Evolutionary conservation across 2,329 filamentous ascomycete species (phyloP), one percentile per base, ranked within the genome.

Genomic region (Microdochium paspali): DNA sequence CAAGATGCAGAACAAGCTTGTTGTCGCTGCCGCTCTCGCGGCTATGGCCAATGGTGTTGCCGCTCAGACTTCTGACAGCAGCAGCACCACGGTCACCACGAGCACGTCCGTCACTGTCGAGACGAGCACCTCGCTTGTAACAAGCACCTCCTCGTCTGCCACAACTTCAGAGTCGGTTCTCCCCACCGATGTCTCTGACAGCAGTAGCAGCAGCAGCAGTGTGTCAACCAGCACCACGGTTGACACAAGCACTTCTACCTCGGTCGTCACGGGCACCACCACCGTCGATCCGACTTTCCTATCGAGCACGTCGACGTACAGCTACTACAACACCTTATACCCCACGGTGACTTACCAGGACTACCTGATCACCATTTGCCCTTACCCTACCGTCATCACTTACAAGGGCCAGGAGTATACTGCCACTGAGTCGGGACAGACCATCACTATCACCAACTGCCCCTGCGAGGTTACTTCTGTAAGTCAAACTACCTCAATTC

Each of bases 391-490:
- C 28, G 69, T 67, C 53, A 55, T 80, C 54, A 74, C 68, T 53
- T 65, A 74, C 61, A 71, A 71, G 57, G 63, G 64, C 58, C 69
- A 72, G 61, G 66, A 66, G 44, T 81, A 76, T 68, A 72, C 73
- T 44, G 70, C 80, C 55, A 74, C 72, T 46, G 10, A 7, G 35
- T 66, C 71, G 60, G 70, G 78, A 51, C 64, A 76, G 55, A 74
- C 73, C 47, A 63, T 80, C 53, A 79, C 74, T 56, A 71, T 83
- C 48, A 70, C 67, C 31, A 66, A 77, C 60, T 78, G 74, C 63
- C 72, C 73, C 49, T 77, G 74, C 67, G 76, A 73, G 42, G 51
- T 66, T 35, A 58, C 60, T 24, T 60, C 53, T 5, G 60, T 63
- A 55, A 48, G 59, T 53, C 40, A 40, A 44, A 21, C 20, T n/a